Conservation (phyloP, 2,329 filamentous ascomycete species). For the Orbilia javanica region DNA sequence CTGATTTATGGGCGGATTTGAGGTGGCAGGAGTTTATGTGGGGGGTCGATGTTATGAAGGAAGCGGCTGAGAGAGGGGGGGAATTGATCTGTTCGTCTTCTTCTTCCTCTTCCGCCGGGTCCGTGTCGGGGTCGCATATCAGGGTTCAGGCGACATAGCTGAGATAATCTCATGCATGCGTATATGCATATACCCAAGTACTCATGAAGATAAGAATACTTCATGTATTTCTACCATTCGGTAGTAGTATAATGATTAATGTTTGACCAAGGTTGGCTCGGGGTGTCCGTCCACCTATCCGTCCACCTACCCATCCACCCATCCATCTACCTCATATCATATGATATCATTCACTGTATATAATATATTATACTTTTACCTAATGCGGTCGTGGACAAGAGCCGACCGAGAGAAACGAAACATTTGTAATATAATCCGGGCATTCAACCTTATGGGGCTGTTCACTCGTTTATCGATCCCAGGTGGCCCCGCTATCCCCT, state of each 20-base stretch:
- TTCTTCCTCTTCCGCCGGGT: not conserved
- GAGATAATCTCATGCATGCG: not conserved
- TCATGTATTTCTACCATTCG: no score
- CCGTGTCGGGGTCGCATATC: not conserved
- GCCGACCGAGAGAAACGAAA: not conserved
- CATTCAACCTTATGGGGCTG: not conserved
- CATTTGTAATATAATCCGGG: not conserved
- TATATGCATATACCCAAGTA: no score
- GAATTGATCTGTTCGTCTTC: conserved; percentile 19
- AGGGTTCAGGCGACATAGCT: not conserved
- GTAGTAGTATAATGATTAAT: no score
- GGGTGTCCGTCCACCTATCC: no score
- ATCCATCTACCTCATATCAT: no score
- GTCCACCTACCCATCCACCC: no score
- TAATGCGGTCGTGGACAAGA: no score
- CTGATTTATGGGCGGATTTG: conserved; percentile 62
- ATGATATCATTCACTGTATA: no score
- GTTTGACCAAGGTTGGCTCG: no score
- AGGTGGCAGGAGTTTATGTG: conserved; percentile 63
- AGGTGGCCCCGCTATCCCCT: not conserved
- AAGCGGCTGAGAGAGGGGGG: conserved; percentile 61
- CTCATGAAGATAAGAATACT: no score
- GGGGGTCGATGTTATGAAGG: conserved; percentile 63
- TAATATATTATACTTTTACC: no score
- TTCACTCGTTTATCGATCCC: not conserved